phyloP scores from a whole-genome alignment of 148 eudicot species.

The Linanthus parryae region DNA sequence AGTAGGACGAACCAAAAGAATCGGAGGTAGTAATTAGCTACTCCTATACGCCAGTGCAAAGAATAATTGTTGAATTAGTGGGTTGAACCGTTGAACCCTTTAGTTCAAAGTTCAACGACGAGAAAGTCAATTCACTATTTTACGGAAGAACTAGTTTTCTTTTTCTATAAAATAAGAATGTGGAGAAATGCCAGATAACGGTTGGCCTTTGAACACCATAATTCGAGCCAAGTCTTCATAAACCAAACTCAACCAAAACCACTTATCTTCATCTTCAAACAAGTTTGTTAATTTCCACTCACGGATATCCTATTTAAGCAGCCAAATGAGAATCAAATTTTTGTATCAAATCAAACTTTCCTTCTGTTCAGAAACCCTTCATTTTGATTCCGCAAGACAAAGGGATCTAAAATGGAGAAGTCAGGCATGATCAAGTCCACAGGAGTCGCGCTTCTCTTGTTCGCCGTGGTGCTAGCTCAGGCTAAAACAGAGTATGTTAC shows the following conservation, averaged over 20 bases:
- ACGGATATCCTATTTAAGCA: background rate
- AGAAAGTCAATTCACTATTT: too few relatives aligned
- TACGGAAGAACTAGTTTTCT: too few relatives aligned
- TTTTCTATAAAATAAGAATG: too few relatives aligned
- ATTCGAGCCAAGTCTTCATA: constrained; percentile 2
- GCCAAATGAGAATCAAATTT: background rate
- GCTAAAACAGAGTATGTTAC: constrained; percentile 12
- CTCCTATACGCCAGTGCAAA: too few relatives aligned
- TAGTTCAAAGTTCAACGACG: too few relatives aligned
- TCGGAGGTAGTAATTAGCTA: too few relatives aligned
- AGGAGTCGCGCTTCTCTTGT: background rate
- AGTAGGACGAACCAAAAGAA: too few relatives aligned
- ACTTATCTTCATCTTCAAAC: background rate
- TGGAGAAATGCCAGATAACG: too few relatives aligned
- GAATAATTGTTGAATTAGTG: too few relatives aligned
- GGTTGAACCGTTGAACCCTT: too few relatives aligned
- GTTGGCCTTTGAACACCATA: constrained; percentile 13
- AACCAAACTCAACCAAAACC: constrained; percentile 19
- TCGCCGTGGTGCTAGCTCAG: constrained; percentile 2
- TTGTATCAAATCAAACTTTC: background rate
- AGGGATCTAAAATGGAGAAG: too few relatives aligned
- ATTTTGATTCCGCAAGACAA: background rate
- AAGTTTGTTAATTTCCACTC: constrained; percentile 2
- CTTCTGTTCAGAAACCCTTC: background rate
- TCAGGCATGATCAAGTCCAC: constrained; percentile 3